These are phyloP conservation scores for Clitoria ternatea DNA, from an alignment of 306 rosid genomes.

Conservation along the genomic window DNA sequence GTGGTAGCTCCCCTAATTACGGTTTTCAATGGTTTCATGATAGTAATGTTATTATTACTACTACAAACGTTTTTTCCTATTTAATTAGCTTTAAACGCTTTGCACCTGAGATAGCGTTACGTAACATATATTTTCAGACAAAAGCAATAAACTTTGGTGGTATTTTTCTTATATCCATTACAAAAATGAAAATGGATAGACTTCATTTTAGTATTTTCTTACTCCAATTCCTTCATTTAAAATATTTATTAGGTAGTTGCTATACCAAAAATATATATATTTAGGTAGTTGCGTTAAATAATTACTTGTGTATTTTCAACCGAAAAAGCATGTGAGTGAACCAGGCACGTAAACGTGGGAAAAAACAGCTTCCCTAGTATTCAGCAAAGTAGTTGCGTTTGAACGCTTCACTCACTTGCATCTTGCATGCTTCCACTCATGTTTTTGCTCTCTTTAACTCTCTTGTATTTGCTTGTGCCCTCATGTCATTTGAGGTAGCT, in stretches of 20 bases:
- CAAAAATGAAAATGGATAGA: not conserved
- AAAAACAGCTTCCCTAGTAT: no score
- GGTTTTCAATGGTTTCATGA: not conserved
- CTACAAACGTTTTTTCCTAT: not conserved
- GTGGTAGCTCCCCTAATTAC: slow-evolving; percentile 23
- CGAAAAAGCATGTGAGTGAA: no score
- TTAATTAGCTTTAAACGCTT: not conserved
- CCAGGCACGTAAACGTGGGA: no score
- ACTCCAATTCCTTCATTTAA: no score
- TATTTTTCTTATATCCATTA: not conserved
- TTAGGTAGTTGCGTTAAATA: not conserved
- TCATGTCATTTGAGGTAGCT: not conserved
- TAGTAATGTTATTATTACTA: no score
- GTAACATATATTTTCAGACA: not conserved
- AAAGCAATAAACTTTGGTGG: not conserved
- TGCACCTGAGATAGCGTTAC: not conserved
- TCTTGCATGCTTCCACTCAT: no score
- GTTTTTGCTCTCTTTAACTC: no score
- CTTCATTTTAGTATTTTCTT: not conserved
- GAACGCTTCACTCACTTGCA: no score
- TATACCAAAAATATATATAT: no score
- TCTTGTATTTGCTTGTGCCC: not conserved
- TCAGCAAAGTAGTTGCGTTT: no score
- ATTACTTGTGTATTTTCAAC: not conserved
- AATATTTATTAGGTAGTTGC: no score